A percentile compares a stretch with the other conserved stretches of the same genome.
Evolutionary conservation across 176 grass and related monocot species (phyloP).

Genomic region (Triticum monococcum): DNA sequence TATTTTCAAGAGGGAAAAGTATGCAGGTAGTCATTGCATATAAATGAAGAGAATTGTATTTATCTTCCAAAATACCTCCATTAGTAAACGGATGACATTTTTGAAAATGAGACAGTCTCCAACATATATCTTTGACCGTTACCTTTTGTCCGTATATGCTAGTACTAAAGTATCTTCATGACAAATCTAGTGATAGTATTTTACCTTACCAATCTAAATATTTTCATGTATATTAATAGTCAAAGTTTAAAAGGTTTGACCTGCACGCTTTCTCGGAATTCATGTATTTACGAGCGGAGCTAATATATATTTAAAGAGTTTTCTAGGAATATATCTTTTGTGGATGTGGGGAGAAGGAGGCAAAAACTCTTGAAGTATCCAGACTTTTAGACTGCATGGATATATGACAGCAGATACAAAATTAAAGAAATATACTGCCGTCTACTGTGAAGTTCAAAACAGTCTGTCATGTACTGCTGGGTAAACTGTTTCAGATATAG

Average conservation of each 20-base stretch:
- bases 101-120: neutral
- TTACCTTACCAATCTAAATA: neutral
- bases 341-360: neutral
- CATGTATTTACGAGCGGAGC: neutral
- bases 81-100: neutral
- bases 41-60: neutral
- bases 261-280: neutral
- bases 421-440: neutral
- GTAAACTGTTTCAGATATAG: neutral
- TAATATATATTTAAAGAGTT: neutral
- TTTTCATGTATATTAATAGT: neutral
- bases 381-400: neutral
- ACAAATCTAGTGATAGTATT: neutral
- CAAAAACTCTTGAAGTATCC: neutral
- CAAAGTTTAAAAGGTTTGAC: neutral
- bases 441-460: slow-evolving; percentile 9
- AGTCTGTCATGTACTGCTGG: neutral
- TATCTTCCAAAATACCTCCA: neutral
- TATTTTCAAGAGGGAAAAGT: neutral
- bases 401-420: neutral
- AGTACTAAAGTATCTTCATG: neutral
- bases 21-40: neutral
- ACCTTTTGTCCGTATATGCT: neutral
- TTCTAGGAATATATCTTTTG: neutral
- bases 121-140: neutral